These are phyloP conservation scores for Xylaria sp. DNA, from an alignment of 2,329 filamentous ascomycete species.

Conservation along the genomic window DNA sequence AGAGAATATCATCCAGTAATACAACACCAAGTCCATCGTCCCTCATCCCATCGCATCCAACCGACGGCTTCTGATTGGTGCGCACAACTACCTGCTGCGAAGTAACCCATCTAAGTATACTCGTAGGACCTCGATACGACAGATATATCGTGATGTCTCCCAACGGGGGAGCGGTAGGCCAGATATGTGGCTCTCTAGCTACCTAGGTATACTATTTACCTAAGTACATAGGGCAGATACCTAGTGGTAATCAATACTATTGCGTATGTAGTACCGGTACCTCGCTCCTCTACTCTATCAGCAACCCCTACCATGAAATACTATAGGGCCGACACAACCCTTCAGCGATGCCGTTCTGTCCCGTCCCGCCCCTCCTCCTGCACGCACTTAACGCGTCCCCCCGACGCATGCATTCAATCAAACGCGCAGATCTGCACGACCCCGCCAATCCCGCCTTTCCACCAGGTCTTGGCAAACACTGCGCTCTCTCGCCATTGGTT, in stretches of 20 bases:
- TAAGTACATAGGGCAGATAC: too few species aligned
- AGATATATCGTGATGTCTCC: not conserved
- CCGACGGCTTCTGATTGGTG: slow-evolving; percentile 28
- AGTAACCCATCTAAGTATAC: not conserved
- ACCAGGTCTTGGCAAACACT: slow-evolving; percentile 32
- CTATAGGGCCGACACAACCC: not conserved
- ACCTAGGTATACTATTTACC: not conserved
- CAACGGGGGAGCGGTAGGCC: not conserved
- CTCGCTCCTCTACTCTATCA: not conserved
- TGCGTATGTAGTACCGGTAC: not conserved
- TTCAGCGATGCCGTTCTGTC: not conserved
- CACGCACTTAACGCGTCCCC: slow-evolving; percentile 38
- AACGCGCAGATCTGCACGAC: slow-evolving; percentile 33
- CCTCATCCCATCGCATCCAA: slow-evolving; percentile 11
- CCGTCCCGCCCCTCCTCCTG: slow-evolving; percentile 23
- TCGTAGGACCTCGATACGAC: not conserved
- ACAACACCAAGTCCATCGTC: slow-evolving; percentile 17
- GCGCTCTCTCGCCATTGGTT: slow-evolving; percentile 28
- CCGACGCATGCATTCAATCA: slow-evolving; percentile 38
- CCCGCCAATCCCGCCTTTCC: slow-evolving; percentile 30
- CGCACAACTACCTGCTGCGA: slow-evolving; percentile 14
- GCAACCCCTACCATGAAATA: not conserved
- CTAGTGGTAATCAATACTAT: not conserved
- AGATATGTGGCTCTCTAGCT: not conserved
- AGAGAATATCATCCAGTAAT: slow-evolving; percentile 22